Evolutionary conservation across 139 green algal species (phyloP).

Genomic region (Penium margaritaceum): DNA sequence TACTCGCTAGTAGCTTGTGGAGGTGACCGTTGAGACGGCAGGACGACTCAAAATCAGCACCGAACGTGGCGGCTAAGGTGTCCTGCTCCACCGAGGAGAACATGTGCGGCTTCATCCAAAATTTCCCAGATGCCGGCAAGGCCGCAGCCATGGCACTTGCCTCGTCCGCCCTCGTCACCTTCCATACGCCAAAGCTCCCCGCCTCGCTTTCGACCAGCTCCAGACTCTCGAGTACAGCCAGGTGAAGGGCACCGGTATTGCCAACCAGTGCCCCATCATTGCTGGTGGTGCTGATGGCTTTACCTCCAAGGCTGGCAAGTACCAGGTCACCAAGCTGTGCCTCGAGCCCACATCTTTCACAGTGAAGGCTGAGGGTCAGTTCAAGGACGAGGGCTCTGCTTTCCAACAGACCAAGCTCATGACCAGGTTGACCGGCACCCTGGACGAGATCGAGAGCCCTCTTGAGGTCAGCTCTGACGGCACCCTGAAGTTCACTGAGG

Average conservation of each 20-base stretch:
- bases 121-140: too few species aligned
- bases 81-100: too few species aligned
- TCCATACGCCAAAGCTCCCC: too few species aligned
- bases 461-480: constrained; percentile 57
- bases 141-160: too few species aligned
- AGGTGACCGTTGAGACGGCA: too few species aligned
- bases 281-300: constrained; percentile 36
- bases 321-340: constrained; percentile 92
- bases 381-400: constrained; percentile 31
- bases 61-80: too few species aligned
- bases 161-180: too few species aligned
- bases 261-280: constrained; percentile 96
- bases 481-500: constrained; percentile 84
- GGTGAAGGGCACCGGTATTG: constrained; percentile 92
- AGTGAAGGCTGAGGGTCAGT: constrained; percentile 51
- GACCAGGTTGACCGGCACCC: constrained; percentile 96
- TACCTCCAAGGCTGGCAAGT: constrained; percentile 58
- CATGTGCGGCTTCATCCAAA: too few species aligned
- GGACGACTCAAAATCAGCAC: too few species aligned
- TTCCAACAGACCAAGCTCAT: constrained; percentile 93
- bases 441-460: constrained; percentile 65
- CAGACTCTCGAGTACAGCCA: constrained; percentile 93
- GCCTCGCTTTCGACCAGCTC: constrained; percentile 89
- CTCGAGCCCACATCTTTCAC: constrained; percentile 86
- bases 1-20: too few species aligned